phyloP scores from a whole-genome alignment of 306 rosid genomes.

The Acacia acuminata region DNA sequence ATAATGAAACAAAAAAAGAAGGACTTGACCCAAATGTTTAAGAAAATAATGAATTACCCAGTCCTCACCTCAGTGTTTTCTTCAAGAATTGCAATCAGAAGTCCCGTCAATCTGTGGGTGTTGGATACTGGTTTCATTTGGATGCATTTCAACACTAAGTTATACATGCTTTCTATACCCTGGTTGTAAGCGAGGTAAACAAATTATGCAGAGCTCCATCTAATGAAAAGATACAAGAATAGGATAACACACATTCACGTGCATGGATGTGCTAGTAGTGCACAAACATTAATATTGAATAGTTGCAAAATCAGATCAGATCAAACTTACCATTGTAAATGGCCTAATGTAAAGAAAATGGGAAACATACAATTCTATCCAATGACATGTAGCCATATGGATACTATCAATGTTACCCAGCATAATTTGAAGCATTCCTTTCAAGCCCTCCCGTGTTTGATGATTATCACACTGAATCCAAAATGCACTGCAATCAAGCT shows the following conservation, averaged over 20 bases:
- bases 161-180: conserved; percentile 91
- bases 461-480: conserved; percentile 83
- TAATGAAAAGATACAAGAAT: conserved; percentile 10
- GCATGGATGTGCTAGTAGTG: not conserved
- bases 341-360: conserved; percentile 86
- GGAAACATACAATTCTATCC: conserved; percentile 82
- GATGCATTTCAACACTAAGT: conserved; percentile 81
- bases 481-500: conserved; percentile 77
- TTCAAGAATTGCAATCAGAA: conserved; percentile 77
- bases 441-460: conserved; percentile 78
- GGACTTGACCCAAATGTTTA: conserved; percentile 5
- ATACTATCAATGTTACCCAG: conserved; percentile 76
- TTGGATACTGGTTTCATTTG: conserved; percentile 61
- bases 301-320: conserved; percentile 26
- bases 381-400: conserved; percentile 63
- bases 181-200: conserved; percentile 32
- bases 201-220: conserved; percentile 31
- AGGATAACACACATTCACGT: not conserved
- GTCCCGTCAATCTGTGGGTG: conserved; percentile 64
- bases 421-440: conserved; percentile 80
- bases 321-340: conserved; percentile 62
- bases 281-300: not conserved
- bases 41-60: conserved; percentile 3
- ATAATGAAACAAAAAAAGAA: not conserved
- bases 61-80: conserved; percentile 85